Evolutionary conservation across 352 stramenopile genomes (phyloP), one percentile per base, ranked within the genome.

Genomic region (Phytophthora pisi): DNA sequence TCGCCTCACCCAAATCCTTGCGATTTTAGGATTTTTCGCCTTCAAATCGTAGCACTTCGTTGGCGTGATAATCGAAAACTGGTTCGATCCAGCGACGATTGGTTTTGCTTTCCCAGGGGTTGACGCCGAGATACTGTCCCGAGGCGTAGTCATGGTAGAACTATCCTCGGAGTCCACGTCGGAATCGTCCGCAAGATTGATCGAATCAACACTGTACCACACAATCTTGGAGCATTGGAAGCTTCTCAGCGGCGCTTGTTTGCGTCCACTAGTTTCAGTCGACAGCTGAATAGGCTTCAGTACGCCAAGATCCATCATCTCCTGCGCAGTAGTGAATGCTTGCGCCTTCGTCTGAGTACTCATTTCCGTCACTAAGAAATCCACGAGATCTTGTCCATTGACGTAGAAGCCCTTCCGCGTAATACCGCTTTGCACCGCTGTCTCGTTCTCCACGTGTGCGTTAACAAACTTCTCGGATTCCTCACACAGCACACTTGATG

Each of bases 1-100:
- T 40, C 84, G 76, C 23, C 74, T 78, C 28, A 95, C 79, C 89
- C 89, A 96, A 3, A 79, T 50, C 31, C 79, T 86, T 4, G 87
- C 86, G 30, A 91, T 81, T 24, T 92, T 88, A 2, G 83, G 68
- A 7, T 81, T 90, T 34, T 91, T 92, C 0, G 87, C 83, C 45
- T 95, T 95, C 24, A 96, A 74, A 58, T 95, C 83, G 50, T 95
- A 96, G 64, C 81, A 91, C 63, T 95, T 96, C 0, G 82, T 93
- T 10, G 86, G 76, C 3, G 87, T 96, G 59, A 93, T 86, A 56
- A 96, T 95, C 4, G 89, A 93, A 52, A 96, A 96, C 51, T 95
- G 84, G 34, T 87, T 92, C 5, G 87, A 91, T 5, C 81, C 76
- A 31, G 79, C 56, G 10, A 67, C 58, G 6, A 24, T 18, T 38